These are phyloP conservation scores for Gonium pectorale DNA, from an alignment of 139 green algal species.

Conservation along the genomic window DNA sequence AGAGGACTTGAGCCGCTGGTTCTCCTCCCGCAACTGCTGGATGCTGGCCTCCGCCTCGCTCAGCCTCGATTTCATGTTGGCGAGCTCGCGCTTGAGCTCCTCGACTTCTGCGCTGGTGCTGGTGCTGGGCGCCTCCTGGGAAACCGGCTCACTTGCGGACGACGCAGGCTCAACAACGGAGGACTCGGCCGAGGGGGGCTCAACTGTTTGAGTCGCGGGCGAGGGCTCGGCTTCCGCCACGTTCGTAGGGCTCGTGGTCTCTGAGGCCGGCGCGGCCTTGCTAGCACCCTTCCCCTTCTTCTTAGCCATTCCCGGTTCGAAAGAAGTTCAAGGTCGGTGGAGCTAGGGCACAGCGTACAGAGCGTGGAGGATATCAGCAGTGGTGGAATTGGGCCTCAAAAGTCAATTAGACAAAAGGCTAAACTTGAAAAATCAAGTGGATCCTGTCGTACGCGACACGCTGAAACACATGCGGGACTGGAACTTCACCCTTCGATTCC, in stretches of 20 bases:
- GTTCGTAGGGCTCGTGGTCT: background rate
- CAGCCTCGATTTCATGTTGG: background rate
- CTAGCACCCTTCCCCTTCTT: constrained; percentile 40
- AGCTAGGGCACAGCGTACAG: too few relatives aligned
- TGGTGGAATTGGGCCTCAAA: background rate
- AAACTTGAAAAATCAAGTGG: too few relatives aligned
- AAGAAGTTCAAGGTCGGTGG: background rate
- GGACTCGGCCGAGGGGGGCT: background rate
- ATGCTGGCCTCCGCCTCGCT: background rate
- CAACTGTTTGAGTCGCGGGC: background rate
- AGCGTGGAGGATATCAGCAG: too few relatives aligned
- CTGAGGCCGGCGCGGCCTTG: background rate
- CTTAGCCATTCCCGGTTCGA: constrained; percentile 23
- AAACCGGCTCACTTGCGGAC: background rate
- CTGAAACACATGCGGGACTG: too few relatives aligned
- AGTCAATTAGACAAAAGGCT: background rate
- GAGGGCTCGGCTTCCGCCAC: background rate
- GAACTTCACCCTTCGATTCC: too few relatives aligned
- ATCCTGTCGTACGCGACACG: too few relatives aligned
- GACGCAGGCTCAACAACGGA: background rate
- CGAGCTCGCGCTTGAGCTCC: background rate
- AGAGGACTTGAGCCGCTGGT: background rate
- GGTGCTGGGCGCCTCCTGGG: background rate
- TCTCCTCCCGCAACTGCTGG: background rate
- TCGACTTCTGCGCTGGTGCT: background rate